phyloP scores from a whole-genome alignment of 2,329 filamentous ascomycete species.

The Microcyclosporella mali region DNA sequence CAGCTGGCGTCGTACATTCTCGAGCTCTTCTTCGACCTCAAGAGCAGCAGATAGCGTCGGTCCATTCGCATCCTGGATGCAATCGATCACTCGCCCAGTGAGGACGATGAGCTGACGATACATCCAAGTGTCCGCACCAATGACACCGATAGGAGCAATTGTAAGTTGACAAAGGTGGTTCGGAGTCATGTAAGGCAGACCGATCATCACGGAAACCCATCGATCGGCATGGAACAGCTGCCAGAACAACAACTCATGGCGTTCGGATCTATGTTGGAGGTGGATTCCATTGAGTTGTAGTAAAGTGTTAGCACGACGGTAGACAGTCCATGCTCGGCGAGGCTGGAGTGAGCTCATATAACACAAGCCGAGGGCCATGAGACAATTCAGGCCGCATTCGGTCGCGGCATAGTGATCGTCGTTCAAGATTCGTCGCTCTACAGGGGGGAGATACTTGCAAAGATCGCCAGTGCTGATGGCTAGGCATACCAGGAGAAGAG shows the following conservation, averaged over 20 bases:
- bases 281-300: conserved; percentile 12
- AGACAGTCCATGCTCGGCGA: conserved; percentile 12
- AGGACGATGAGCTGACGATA: conserved; percentile 9
- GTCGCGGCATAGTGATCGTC: conserved; percentile 11
- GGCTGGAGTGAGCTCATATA: conserved; percentile 11
- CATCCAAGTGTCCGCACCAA: conserved; percentile 4
- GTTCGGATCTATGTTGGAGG: conserved; percentile 3
- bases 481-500: conserved; percentile 8
- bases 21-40: conserved; percentile 11
- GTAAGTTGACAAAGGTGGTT: conserved; percentile 12
- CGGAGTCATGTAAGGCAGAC: conserved; percentile 9
- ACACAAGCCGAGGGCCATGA: conserved; percentile 16
- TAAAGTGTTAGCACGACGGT: conserved; percentile 11
- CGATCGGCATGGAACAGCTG: conserved; percentile 15
- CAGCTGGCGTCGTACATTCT: conserved; percentile 3
- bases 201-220: conserved; percentile 16
- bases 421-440: conserved; percentile 10
- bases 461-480: conserved; percentile 10
- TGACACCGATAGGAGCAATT: conserved; percentile 3
- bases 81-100: conserved; percentile 12
- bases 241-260: conserved; percentile 12
- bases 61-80: conserved; percentile 8
- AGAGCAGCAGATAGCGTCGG: conserved; percentile 7
- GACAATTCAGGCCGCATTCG: conserved; percentile 9
- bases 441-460: conserved; percentile 10